A percentile compares a stretch with the other conserved stretches of the same genome.
phyloP scores from a whole-genome alignment of 805 yeast genomes.

The Jamesozyma hellenica region DNA sequence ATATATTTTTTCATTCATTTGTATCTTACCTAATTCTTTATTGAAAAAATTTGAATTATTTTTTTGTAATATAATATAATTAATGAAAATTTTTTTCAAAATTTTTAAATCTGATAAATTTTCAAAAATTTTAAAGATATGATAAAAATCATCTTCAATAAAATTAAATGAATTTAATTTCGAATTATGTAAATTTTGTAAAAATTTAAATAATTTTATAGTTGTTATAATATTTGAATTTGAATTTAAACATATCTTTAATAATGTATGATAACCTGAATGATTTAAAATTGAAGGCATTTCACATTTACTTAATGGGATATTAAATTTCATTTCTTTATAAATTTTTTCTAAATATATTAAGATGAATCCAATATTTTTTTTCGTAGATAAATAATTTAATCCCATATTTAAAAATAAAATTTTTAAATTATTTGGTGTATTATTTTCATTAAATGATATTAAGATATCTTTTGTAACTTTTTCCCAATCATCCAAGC shows the following conservation, averaged over 20 bases:
- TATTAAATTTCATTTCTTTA: not conserved
- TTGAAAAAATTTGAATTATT: not conserved
- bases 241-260: not conserved
- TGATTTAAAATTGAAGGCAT: not conserved
- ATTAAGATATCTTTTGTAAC: not conserved
- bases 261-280: slow-evolving; percentile 2
- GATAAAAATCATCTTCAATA: not conserved
- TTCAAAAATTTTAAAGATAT: not conserved
- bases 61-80: not conserved
- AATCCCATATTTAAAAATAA: slow-evolving; percentile 1
- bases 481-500: slow-evolving; percentile 1
- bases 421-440: not conserved
- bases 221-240: not conserved
- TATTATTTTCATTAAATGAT: not conserved
- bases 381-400: not conserved
- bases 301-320: slow-evolving; percentile 2
- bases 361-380: not conserved
- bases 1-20: not conserved
- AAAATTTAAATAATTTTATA: not conserved
- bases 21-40: not conserved
- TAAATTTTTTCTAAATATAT: not conserved
- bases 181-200: not conserved
- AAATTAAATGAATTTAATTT: not conserved
- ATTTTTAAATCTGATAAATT: not conserved
- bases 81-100: not conserved